Conservation (phyloP, 2,329 filamentous ascomycete genomes). For the Colletotrichum paranaense region DNA sequence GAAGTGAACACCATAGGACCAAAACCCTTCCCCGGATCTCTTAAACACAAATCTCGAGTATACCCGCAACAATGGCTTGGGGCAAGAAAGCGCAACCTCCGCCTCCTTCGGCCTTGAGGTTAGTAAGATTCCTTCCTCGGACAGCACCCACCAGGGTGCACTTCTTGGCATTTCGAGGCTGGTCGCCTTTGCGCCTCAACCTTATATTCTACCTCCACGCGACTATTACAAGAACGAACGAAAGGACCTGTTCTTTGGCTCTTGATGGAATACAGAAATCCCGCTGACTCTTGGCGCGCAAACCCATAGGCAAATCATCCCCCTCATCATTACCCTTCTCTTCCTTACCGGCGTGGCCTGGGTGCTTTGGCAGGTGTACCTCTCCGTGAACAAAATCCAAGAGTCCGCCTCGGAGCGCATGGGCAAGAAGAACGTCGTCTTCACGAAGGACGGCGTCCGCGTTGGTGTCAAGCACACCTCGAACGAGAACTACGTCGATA, state of each 20-base stretch:
- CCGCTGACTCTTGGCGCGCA: not conserved
- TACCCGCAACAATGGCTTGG: constrained; percentile 28
- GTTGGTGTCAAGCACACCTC: constrained; percentile 77
- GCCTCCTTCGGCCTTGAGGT: constrained; percentile 28
- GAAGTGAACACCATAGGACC: not conserved
- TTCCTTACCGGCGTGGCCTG: constrained; percentile 69
- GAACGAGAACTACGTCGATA: constrained; percentile 78
- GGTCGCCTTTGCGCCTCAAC: not conserved
- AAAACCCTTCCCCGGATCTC: not conserved
- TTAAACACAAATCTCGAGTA: not conserved
- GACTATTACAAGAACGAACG: not conserved
- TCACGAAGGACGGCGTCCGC: constrained; percentile 79
- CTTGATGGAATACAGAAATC: not conserved
- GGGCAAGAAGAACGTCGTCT: constrained; percentile 79
- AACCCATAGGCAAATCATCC: constrained; percentile 68
- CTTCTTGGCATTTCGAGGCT: not conserved
- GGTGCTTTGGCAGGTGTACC: constrained; percentile 79
- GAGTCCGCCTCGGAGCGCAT: constrained; percentile 75
- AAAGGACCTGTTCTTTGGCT: not conserved
- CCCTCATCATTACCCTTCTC: constrained; percentile 72
- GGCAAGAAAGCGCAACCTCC: constrained; percentile 29
- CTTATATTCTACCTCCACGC: not conserved
- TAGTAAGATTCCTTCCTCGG: not conserved
- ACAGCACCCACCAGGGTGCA: too few relatives aligned
- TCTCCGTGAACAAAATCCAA: constrained; percentile 74